Conservation (phyloP, 805 yeast species). For the Spathaspora hagerdaliae region DNA sequence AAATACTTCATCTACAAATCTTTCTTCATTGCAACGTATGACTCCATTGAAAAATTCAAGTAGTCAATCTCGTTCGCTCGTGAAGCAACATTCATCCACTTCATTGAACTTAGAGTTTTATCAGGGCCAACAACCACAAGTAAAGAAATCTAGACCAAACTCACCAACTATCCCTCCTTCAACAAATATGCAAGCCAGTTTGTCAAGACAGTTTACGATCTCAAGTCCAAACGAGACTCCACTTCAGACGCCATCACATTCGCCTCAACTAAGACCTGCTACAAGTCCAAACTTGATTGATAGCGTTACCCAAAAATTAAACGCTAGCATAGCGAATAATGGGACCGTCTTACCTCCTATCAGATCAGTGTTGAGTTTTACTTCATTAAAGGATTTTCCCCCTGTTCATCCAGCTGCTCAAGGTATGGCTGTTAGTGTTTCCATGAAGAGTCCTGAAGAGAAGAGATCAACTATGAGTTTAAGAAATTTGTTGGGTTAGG, state of each 20-base stretch:
- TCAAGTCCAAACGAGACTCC: constrained; percentile 44
- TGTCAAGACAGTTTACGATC: constrained; percentile 17
- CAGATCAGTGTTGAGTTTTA: constrained; percentile 32
- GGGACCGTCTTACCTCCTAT: constrained; percentile 42
- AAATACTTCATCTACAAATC: constrained; percentile 16
- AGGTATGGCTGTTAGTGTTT: not conserved
- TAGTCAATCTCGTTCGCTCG: constrained; percentile 7
- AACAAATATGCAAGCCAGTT: not conserved
- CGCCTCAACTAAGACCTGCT: constrained; percentile 39
- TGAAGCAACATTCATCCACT: constrained; percentile 25
- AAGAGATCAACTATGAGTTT: constrained; percentile 1
- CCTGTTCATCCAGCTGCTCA: constrained; percentile 1
- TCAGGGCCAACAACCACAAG: constrained; percentile 4
- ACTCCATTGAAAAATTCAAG: constrained; percentile 36
- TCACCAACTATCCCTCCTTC: constrained; percentile 30
- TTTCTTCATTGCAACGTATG: constrained; percentile 33
- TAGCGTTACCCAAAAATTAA: constrained; percentile 20
- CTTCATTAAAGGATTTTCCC: constrained; percentile 12
- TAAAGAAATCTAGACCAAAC: constrained; percentile 45
- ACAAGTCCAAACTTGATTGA: constrained; percentile 16
- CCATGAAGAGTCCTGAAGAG: not conserved
- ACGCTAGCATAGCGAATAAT: constrained; percentile 30
- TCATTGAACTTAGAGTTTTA: constrained; percentile 36
- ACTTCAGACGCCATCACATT: constrained; percentile 43
- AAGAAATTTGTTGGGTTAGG: constrained; percentile 1